Evolutionary conservation across 768 basidiomycete species (phyloP).

Genomic region (Suillus hirtellus): DNA sequence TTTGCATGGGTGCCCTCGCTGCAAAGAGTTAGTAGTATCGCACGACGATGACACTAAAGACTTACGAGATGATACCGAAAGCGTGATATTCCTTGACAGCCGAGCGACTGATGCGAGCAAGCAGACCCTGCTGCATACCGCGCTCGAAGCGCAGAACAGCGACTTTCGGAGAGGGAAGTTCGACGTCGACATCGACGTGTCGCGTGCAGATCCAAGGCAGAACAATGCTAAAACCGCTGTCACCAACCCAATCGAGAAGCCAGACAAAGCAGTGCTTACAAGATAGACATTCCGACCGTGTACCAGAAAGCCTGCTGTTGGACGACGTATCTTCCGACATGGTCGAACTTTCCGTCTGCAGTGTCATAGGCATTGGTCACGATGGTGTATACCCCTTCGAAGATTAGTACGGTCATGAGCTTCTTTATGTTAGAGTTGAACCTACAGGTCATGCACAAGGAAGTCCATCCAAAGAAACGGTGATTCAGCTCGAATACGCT

Average conservation of each 20-base stretch:
- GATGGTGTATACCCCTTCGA: conserved; percentile 66
- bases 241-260: conserved; percentile 9
- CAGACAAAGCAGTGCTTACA: conserved; percentile 43
- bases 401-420: conserved; percentile 19
- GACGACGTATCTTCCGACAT: conserved; percentile 52
- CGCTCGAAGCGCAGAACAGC: conserved; percentile 77
- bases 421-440: not conserved
- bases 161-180: conserved; percentile 80
- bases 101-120: conserved; percentile 71
- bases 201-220: conserved; percentile 78
- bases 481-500: conserved; percentile 82
- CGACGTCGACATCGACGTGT: conserved; percentile 71
- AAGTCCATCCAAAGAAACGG: conserved; percentile 75
- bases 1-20: conserved; percentile 74
- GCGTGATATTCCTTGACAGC: conserved; percentile 82
- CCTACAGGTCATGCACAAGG: conserved; percentile 51
- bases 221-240: conserved; percentile 47
- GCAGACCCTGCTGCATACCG: conserved; percentile 82
- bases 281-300: conserved; percentile 67
- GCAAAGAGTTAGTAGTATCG: conserved; percentile 35
- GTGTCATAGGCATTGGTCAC: conserved; percentile 64
- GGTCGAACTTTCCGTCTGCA: conserved; percentile 55
- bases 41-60: conserved; percentile 7
- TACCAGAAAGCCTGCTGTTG: conserved; percentile 80
- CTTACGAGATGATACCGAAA: conserved; percentile 76